These are phyloP conservation scores for Xylaria cubensis DNA, from an alignment of 495 filamentous ascomycete genomes.

Conservation along the genomic window DNA sequence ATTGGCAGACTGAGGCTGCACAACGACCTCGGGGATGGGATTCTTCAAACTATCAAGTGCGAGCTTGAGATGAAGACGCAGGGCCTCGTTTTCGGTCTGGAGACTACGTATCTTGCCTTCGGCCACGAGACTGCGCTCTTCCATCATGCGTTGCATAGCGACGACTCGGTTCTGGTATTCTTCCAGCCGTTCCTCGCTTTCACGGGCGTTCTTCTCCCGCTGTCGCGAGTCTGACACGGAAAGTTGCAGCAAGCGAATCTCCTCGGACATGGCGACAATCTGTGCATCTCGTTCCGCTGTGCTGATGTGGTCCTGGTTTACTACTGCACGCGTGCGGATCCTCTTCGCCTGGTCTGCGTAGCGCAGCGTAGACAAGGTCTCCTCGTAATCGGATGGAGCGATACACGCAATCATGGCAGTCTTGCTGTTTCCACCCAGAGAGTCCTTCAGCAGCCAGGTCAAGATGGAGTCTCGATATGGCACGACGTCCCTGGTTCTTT, in stretches of 20 bases:
- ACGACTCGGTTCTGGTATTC: slow-evolving; percentile 87
- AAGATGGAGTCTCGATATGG: slow-evolving; percentile 96
- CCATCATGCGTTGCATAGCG: slow-evolving; percentile 90
- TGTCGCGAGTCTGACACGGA: slow-evolving; percentile 65
- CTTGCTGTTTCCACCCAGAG: slow-evolving; percentile 92
- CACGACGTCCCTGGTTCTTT: slow-evolving; percentile 67
- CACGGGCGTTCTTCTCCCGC: slow-evolving; percentile 53
- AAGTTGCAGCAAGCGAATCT: slow-evolving; percentile 83
- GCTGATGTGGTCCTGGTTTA: slow-evolving; percentile 90
- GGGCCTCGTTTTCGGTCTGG: slow-evolving; percentile 85
- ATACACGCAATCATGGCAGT: slow-evolving; percentile 99
- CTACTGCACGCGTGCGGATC: slow-evolving; percentile 94
- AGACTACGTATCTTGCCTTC: slow-evolving; percentile 91
- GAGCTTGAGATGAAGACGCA: slow-evolving; percentile 83
- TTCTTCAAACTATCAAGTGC: slow-evolving; percentile 87
- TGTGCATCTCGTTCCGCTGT: slow-evolving; percentile 90
- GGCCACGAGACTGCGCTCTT: slow-evolving; percentile 83
- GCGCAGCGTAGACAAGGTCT: slow-evolving; percentile 92
- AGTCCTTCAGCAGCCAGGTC: slow-evolving; percentile 97
- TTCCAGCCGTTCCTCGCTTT: slow-evolving; percentile 54
- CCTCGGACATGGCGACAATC: slow-evolving; percentile 91
- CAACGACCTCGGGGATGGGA: slow-evolving; percentile 70
- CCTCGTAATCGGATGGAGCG: slow-evolving; percentile 92
- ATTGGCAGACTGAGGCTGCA: slow-evolving; percentile 26
- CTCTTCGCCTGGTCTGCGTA: slow-evolving; percentile 98